Evolutionary conservation across 805 yeast genomes (phyloP).

Genomic region (Yarrowia yakushimensis): DNA sequence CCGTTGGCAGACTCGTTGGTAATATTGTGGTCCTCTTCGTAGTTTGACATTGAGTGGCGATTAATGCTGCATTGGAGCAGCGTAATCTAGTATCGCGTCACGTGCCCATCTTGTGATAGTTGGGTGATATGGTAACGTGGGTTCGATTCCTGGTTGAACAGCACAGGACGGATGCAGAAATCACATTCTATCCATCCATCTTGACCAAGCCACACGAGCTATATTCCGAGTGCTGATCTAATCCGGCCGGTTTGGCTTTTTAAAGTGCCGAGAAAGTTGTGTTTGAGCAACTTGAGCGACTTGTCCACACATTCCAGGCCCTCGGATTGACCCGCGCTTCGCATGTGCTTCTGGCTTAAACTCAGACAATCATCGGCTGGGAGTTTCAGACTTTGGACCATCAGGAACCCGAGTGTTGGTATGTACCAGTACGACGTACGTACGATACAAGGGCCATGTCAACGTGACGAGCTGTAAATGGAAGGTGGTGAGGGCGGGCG

Average conservation of each 20-base stretch:
- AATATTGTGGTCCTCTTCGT: constrained; percentile 23
- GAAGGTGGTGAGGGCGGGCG: not conserved
- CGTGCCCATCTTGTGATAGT: not conserved
- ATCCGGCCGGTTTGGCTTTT: not conserved
- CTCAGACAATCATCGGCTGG: not conserved
- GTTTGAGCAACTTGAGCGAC: no score
- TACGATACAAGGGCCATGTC: not conserved
- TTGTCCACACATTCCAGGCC: not conserved
- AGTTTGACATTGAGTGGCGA: constrained; percentile 23
- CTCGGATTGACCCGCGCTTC: not conserved
- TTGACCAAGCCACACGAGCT: not conserved
- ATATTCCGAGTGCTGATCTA: not conserved
- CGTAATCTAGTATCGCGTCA: constrained; percentile 8
- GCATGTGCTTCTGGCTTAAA: not conserved
- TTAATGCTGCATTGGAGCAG: not conserved
- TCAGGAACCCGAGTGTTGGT: constrained; percentile 9
- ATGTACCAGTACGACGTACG: no score
- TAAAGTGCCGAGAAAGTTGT: constrained; percentile 3
- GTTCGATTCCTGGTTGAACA: not conserved
- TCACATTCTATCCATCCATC: no score
- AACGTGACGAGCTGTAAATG: not conserved
- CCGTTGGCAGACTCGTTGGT: not conserved
- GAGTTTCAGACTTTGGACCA: not conserved
- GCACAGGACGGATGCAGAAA: no score
- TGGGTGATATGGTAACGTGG: not conserved